Base-by-base conservation (phyloP, 805 yeast species). In the Naumovozyma dairenensis region DNA sequence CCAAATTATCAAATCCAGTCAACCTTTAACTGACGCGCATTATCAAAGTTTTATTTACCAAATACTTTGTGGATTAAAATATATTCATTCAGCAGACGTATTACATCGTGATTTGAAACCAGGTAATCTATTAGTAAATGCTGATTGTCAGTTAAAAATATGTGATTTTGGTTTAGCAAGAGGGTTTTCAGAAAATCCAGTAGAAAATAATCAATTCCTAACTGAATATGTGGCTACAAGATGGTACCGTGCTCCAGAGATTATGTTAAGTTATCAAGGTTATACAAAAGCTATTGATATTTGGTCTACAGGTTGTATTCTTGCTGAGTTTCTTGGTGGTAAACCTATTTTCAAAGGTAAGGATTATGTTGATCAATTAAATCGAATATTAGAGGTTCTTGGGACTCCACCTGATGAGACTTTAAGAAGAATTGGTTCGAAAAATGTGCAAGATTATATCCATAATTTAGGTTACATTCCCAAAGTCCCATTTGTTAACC, bases 181-280 rank as follows among this genome's bases (percentile, higher is more conserved):
- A 55, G 95, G 96, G 17, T 86, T 78, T 46, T 74, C 84, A 6
- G 74, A 74, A 38, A 79, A 78, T 49, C 81, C 86, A 1, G 86
- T 78, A 40, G 80, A 77, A 46, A 85, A 86, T 48, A 80, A 81
- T 21, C 96, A 95, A 12, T 89, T 84, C 51, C 64, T 87, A 67
- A 89, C 97, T 1, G 97, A 89, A 58, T 92, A 89, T 55, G 97
- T 89, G 18, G 96, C 97, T 19, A 89, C 97, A 1, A 71, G 97
- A 55, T 89, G 97, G 97, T 89, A 92, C 60, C 68, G 98, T 45
- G 97, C 97, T 3, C 98, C 98, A 0, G 98, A 89, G 54, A 85
- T 89, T 59, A 89, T 89, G 86, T 67, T 92, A 35, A 79, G 93
- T 42, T 85, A 83, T 65, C 92, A 89, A 57, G 83, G 86, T 37